These are phyloP conservation scores for Myriosclerotinia scirpicola DNA, from an alignment of 2,329 filamentous ascomycete genomes.

Conservation along the genomic window DNA sequence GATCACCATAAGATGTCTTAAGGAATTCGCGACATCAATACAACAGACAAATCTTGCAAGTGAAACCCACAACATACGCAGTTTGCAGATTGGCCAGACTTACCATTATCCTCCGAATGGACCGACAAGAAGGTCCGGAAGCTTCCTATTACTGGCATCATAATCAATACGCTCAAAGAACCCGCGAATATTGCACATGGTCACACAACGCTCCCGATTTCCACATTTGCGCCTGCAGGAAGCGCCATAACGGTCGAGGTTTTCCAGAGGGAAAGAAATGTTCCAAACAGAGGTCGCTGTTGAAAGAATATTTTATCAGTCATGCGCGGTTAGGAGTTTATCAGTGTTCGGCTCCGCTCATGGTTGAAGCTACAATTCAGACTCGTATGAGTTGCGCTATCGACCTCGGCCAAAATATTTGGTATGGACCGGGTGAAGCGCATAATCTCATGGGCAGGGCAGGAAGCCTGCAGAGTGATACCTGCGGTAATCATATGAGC, in stretches of 20 bases:
- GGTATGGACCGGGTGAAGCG: neutral
- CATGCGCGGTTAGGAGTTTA: neutral
- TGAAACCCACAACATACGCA: neutral
- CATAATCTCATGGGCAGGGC: neutral
- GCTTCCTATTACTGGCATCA: neutral
- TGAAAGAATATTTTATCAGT: neutral
- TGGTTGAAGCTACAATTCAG: neutral
- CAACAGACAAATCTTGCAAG: neutral
- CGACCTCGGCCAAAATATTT: neutral
- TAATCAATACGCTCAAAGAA: neutral
- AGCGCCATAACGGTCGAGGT: neutral
- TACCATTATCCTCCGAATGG: neutral
- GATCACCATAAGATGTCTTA: neutral
- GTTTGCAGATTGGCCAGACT: neutral
- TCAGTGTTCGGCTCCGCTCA: neutral
- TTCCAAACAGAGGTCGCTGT: neutral
- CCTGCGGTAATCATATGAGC: neutral
- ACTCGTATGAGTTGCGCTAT: neutral
- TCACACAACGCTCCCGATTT: constrained; percentile 1
- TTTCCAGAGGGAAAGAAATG: constrained; percentile 1
- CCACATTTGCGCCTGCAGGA: constrained; percentile 17
- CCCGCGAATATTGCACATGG: constrained; percentile 4
- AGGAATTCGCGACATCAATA: neutral
- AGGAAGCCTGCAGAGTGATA: neutral
- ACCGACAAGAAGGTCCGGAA: neutral